Evolutionary conservation across 2,329 filamentous ascomycete species (phyloP).

Genomic region (Fusarium sp.): DNA sequence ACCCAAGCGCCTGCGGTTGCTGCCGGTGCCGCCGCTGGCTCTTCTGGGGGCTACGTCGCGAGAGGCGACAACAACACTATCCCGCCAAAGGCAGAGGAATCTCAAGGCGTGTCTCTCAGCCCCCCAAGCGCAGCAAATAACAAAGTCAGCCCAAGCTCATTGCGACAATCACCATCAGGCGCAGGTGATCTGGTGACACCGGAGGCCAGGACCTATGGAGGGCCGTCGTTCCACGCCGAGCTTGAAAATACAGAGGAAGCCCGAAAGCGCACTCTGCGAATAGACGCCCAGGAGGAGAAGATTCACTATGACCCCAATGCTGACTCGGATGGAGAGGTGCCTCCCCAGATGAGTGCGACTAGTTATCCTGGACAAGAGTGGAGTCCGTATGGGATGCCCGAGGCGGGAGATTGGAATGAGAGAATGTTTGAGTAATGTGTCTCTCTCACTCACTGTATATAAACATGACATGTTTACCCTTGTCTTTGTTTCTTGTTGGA

Average conservation of each 20-base stretch:
- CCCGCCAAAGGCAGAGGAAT: conserved; percentile 9
- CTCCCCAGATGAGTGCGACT: conserved; percentile 70
- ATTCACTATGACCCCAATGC: conserved; percentile 55
- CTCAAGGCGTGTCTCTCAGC: conserved; percentile 30
- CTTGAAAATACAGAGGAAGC: conserved; percentile 56
- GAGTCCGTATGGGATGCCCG: conserved; percentile 61
- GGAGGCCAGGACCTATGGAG: conserved; percentile 10
- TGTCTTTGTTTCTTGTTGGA: conserved; percentile 2
- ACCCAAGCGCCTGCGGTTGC: conserved; percentile 5
- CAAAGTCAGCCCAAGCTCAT: conserved; percentile 25
- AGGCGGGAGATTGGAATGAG: conserved; percentile 45
- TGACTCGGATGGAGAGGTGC: conserved; percentile 43
- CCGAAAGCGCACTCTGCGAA: conserved; percentile 55
- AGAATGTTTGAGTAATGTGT: background rate
- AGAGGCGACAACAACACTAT: background rate
- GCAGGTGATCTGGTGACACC: conserved; percentile 12
- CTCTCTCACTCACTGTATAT: conserved; percentile 1
- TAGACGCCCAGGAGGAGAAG: conserved; percentile 62
- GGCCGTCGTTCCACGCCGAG: conserved; percentile 46
- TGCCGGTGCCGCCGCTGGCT: conserved; percentile 6
- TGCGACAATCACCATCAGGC: conserved; percentile 16
- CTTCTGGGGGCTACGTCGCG: conserved; percentile 1
- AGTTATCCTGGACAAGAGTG: conserved; percentile 77
- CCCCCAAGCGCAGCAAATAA: conserved; percentile 22
- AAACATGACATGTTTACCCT: background rate